Percentiles rank a stretch among this genome's conserved stretches.
These are phyloP conservation scores for Thalassia testudinum DNA, from an alignment of 116 monocot species.

Conservation along the genomic window DNA sequence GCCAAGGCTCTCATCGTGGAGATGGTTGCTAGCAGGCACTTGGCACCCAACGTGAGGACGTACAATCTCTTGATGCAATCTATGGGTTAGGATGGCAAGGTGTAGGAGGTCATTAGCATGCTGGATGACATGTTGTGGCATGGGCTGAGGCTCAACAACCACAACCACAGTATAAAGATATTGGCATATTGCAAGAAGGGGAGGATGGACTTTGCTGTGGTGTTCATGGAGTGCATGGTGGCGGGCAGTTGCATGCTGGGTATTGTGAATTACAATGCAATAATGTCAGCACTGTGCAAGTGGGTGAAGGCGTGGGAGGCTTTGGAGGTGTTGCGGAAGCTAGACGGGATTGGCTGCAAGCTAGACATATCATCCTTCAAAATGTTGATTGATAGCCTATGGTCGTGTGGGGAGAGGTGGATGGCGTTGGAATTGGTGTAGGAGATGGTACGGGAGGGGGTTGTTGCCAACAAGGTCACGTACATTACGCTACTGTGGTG, in stretches of 20 bases:
- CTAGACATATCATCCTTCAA: slow-evolving; percentile 49
- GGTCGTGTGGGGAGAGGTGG: slow-evolving; percentile 27
- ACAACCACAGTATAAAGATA: slow-evolving; percentile 46
- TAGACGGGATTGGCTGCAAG: slow-evolving; percentile 26
- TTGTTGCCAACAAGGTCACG: slow-evolving; percentile 46
- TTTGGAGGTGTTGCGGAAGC: slow-evolving; percentile 24
- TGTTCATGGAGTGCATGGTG: slow-evolving; percentile 47
- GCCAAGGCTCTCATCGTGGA: slow-evolving; percentile 26
- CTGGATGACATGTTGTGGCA: slow-evolving; percentile 30
- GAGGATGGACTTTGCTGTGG: slow-evolving; percentile 40
- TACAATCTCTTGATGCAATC: slow-evolving; percentile 39
- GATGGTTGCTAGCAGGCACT: slow-evolving; percentile 17
- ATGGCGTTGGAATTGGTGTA: slow-evolving; percentile 37
- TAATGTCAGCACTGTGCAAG: slow-evolving; percentile 58
- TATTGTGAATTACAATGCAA: slow-evolving; percentile 59
- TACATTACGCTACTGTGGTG: slow-evolving; percentile 56
- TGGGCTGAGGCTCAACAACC: slow-evolving; percentile 38
- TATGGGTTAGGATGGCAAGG: slow-evolving; percentile 35
- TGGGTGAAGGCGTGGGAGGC: slow-evolving; percentile 32
- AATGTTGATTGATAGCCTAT: slow-evolving; percentile 37
- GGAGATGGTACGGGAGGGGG: slow-evolving; percentile 39
- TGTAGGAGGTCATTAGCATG: slow-evolving; percentile 29
- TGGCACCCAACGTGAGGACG: slow-evolving; percentile 23
- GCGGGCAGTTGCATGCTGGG: slow-evolving; percentile 36
- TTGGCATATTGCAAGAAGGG: slow-evolving; percentile 46